A percentile compares a stretch with the other conserved stretches of the same genome.
Evolutionary conservation across 2,329 filamentous ascomycete species (phyloP).

Genomic region (Colletotrichum paranaense): DNA sequence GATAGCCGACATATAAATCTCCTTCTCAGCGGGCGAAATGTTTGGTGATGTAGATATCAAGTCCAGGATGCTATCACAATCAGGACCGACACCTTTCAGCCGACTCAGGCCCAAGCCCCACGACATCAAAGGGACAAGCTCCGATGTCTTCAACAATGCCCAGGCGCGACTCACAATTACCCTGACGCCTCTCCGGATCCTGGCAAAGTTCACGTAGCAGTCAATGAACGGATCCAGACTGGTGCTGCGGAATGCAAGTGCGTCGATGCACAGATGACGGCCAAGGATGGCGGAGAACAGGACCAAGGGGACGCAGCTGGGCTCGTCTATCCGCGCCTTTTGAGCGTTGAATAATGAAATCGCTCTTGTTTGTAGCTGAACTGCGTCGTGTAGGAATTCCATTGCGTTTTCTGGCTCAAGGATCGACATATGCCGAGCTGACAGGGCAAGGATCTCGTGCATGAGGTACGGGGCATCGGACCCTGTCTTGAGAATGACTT

Average conservation of each 20-base stretch:
- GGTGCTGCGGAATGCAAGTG: conserved; percentile 40
- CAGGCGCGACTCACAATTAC: conserved; percentile 32
- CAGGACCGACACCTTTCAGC: background rate
- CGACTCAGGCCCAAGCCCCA: conserved; percentile 5
- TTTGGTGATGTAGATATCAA: conserved; percentile 21
- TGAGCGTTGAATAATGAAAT: conserved; percentile 44
- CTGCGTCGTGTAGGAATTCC: conserved; percentile 40
- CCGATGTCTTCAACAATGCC: conserved; percentile 6
- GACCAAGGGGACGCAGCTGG: conserved; percentile 46
- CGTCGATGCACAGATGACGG: conserved; percentile 48
- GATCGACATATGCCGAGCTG: conserved; percentile 47
- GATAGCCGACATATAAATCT: background rate
- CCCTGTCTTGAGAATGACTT: conserved; percentile 39
- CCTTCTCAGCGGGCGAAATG: background rate
- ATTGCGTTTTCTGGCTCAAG: conserved; percentile 39
- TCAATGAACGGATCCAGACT: conserved; percentile 42
- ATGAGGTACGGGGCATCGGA: conserved; percentile 48
- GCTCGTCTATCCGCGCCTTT: conserved; percentile 37
- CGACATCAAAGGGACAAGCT: background rate
- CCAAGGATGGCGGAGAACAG: conserved; percentile 48
- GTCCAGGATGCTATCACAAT: background rate
- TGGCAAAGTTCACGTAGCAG: conserved; percentile 43
- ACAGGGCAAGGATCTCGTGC: conserved; percentile 49
- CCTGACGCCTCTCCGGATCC: conserved; percentile 40
- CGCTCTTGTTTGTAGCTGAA: conserved; percentile 46